Evolutionary conservation across 192 early-diverging fungal genomes (phyloP), one percentile per base, ranked within the genome.

Genomic region (Coemansia javaensis): DNA sequence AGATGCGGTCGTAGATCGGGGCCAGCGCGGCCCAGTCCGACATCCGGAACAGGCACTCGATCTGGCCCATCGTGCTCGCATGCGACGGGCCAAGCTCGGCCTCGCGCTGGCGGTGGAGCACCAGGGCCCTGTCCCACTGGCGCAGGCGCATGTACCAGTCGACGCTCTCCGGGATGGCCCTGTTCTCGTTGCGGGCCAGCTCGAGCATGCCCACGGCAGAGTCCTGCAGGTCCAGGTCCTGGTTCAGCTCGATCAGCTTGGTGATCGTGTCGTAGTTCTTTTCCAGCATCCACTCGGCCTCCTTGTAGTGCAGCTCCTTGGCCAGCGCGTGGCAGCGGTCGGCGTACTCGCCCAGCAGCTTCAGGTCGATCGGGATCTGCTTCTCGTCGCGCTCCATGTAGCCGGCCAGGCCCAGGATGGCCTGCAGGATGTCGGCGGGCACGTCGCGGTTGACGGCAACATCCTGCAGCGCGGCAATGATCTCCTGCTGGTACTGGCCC

Each of bases 321-420:
- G 96, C 93, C 60, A 88, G 89, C 1, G 96, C 93, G 58, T 97
- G 91, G 50, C 92, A 97, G 45, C 88, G 89, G 44, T 85, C 79
- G 4, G 96, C 96, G 51, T 90, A 97, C 20, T 80, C 74, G 11
- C 90, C 93, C 17, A 99, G 72, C 4, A 86, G 88, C 21, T 87
- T 78, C 37, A 95, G 90, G 44, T 94, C 91, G 49, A 97, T 97
- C 1, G 93, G 92, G 9, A 96, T 74, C 7, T 91, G 81, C 54
- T 94, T 93, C 57, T 95, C 90, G 55, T 99, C 92, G 46, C 93
- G 91, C 75, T 99, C 96, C 96, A 99, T 99, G 45, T 92, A 96
- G 61, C 94, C 96, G 5, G 94, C 94, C 24, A 99, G 79, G 40
- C 94, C 93, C 28, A 99, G 78, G 16, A 99, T 75, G 0, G 82